Evolutionary conservation across 306 rosid species (phyloP).

Genomic region (Elaeagnus macrophylla): DNA sequence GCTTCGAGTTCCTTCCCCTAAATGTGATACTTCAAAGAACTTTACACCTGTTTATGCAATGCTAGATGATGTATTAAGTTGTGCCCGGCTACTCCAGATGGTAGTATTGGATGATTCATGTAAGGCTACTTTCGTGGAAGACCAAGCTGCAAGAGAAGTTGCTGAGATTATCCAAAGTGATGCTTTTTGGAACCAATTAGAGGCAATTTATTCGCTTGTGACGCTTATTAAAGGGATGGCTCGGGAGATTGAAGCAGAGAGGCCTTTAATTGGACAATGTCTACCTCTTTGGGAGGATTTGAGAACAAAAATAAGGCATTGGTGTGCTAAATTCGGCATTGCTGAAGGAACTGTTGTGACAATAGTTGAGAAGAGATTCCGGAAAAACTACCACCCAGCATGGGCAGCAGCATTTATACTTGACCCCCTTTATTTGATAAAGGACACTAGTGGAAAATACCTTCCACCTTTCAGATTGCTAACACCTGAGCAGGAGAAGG

Average conservation of each 20-base stretch:
- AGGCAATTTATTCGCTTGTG: slow-evolving; percentile 76
- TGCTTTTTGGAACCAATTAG: slow-evolving; percentile 74
- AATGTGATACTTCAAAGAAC: slow-evolving; percentile 56
- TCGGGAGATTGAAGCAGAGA: slow-evolving; percentile 75
- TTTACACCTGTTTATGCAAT: slow-evolving; percentile 57
- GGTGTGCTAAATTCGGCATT: slow-evolving; percentile 66
- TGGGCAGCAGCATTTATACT: slow-evolving; percentile 96
- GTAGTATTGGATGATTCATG: slow-evolving; percentile 60
- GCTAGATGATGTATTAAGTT: slow-evolving; percentile 72
- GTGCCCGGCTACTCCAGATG: slow-evolving; percentile 66
- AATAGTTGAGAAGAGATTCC: slow-evolving; percentile 58
- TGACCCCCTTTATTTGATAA: slow-evolving; percentile 84
- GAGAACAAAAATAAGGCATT: slow-evolving; percentile 68
- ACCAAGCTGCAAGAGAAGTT: slow-evolving; percentile 56
- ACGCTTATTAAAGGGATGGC: slow-evolving; percentile 61
- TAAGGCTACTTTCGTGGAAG: slow-evolving; percentile 55
- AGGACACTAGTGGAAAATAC: slow-evolving; percentile 77
- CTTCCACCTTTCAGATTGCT: slow-evolving; percentile 89
- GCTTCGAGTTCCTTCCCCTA: slow-evolving; percentile 60
- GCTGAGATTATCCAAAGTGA: slow-evolving; percentile 60
- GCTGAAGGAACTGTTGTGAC: slow-evolving; percentile 62
- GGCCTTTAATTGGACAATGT: slow-evolving; percentile 83
- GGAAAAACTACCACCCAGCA: slow-evolving; percentile 83
- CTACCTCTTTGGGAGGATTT: slow-evolving; percentile 91
- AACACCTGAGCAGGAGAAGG: slow-evolving; percentile 86